Evolutionary conservation across 495 filamentous ascomycete species (phyloP).

Genomic region (Penicillium silybi): DNA sequence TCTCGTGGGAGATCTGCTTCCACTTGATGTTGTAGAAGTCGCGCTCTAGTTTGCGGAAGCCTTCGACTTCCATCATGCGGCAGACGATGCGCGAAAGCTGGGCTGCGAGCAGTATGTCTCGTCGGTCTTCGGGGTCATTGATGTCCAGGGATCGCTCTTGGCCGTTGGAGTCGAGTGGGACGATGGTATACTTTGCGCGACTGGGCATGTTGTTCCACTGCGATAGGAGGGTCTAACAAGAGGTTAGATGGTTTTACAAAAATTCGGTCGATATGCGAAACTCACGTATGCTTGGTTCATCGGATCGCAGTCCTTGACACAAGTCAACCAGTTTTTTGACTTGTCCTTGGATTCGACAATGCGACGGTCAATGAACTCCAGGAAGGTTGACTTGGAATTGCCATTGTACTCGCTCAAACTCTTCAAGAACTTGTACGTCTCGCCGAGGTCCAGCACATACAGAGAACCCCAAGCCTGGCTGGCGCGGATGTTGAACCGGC

Average conservation of each 20-base stretch:
- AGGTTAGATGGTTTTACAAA: constrained; percentile 4
- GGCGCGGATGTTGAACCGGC: constrained; percentile 47
- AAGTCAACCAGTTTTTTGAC: constrained; percentile 46
- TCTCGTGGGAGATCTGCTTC: constrained; percentile 46
- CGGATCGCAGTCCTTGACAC: constrained; percentile 44
- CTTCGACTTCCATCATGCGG: constrained; percentile 50
- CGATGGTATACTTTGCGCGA: constrained; percentile 44
- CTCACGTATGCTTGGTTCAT: constrained; percentile 43
- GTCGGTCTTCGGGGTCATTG: constrained; percentile 33
- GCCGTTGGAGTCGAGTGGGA: constrained; percentile 29
- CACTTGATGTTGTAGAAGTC: constrained; percentile 51
- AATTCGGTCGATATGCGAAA: constrained; percentile 1
- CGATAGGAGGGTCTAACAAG: constrained; percentile 38
- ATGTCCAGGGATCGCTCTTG: constrained; percentile 43
- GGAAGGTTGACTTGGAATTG: constrained; percentile 43
- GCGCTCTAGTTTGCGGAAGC: constrained; percentile 46
- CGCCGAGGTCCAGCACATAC: constrained; percentile 43
- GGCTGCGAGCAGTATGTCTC: constrained; percentile 44
- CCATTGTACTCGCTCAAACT: constrained; percentile 44
- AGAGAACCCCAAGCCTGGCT: constrained; percentile 43
- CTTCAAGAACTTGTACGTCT: constrained; percentile 44
- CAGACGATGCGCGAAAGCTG: constrained; percentile 48
- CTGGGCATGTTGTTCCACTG: constrained; percentile 53
- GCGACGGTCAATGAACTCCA: constrained; percentile 46
- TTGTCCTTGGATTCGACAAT: constrained; percentile 48